Conservation (phyloP, 495 filamentous ascomycete genomes). For the Aspergillus sparsus region DNA sequence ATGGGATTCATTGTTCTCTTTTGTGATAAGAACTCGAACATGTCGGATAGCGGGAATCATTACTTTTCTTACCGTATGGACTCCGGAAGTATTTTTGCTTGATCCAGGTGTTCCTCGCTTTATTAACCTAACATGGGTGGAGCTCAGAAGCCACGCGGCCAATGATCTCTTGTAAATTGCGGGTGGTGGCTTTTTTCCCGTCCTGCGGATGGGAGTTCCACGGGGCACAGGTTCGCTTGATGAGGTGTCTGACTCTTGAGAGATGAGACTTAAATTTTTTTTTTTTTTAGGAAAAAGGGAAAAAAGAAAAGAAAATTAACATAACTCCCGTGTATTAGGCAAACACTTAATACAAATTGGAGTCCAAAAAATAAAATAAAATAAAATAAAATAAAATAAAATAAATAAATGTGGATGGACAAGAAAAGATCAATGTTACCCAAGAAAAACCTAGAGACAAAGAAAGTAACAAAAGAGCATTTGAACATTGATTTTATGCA, state of each 20-base stretch:
- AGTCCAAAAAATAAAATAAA: no score
- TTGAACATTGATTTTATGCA: no score
- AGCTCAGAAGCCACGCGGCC: neutral
- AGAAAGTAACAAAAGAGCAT: no score
- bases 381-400: no score
- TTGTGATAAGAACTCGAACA: neutral
- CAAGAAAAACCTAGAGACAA: no score
- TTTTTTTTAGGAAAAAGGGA: neutral
- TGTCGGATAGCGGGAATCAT: constrained; percentile 5
- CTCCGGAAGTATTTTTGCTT: neutral
- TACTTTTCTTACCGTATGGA: neutral
- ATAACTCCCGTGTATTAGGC: no score
- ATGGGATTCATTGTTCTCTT: no score
- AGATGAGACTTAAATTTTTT: neutral
- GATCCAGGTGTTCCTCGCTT: neutral
- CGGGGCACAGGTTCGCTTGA: neutral
- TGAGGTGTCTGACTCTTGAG: neutral
- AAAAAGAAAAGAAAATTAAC: no score
- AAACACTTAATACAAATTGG: no score
- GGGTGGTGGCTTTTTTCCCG: neutral
- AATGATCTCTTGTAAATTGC: neutral
- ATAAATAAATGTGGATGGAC: no score
- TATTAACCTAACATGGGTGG: neutral
- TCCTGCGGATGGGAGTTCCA: neutral
- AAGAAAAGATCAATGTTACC: no score